A percentile compares a stretch with the other conserved stretches of the same genome.
phyloP scores from a whole-genome alignment of 1,139 yeast species.

The Lipomyces yarrowii region DNA sequence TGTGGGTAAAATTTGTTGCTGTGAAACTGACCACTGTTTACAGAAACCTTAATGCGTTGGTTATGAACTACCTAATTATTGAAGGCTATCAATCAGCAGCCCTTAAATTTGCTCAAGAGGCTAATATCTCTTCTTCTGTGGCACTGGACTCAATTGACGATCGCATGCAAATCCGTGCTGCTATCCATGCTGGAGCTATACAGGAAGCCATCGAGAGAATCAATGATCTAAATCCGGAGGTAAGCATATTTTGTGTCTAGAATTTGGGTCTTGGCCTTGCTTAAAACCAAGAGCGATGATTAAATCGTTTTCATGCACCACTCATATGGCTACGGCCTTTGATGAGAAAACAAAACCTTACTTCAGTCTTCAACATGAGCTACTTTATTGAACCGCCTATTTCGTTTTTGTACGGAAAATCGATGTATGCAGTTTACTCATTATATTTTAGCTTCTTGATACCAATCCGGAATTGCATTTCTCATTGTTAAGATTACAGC shows the following conservation, averaged over 20 bases:
- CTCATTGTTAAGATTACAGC: conserved; percentile 44
- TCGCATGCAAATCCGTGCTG: conserved; percentile 41
- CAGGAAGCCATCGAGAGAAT: conserved; percentile 45
- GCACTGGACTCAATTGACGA: conserved; percentile 39
- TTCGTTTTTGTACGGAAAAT: neutral
- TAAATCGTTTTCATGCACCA: conserved; percentile 37
- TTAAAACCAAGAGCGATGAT: conserved; percentile 32
- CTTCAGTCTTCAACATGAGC: conserved; percentile 39
- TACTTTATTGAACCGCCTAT: neutral
- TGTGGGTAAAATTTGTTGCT: neutral
- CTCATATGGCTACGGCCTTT: conserved; percentile 34
- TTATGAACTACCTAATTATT: conserved; percentile 46
- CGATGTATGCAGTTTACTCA: neutral
- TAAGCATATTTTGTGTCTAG: conserved; percentile 20
- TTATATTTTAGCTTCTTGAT: conserved; percentile 39
- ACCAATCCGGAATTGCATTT: conserved; percentile 43
- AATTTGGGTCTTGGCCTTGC: neutral
- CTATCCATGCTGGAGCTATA: conserved; percentile 43
- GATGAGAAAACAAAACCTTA: conserved; percentile 34
- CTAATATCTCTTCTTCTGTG: conserved; percentile 37
- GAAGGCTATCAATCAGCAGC: conserved; percentile 48
- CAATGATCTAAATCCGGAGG: conserved; percentile 46
- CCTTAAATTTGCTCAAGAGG: conserved; percentile 44
- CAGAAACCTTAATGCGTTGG: conserved; percentile 42
- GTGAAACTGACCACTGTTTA: neutral